phyloP scores from a whole-genome alignment of 176 grass and related monocot genomes.

The Oryza nivara region DNA sequence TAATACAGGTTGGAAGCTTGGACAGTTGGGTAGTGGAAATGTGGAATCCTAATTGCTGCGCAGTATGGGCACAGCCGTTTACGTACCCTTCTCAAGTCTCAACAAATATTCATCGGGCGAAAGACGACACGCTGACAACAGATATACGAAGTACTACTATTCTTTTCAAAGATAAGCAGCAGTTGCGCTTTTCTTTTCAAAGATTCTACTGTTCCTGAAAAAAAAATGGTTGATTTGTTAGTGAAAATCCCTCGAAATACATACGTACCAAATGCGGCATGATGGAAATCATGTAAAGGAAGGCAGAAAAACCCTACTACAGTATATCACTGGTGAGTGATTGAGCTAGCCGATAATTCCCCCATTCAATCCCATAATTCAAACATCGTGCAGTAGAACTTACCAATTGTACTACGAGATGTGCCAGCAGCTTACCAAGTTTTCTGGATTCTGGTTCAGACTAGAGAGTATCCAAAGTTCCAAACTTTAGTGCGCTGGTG shows the following conservation, averaged over 20 bases:
- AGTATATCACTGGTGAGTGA: neutral
- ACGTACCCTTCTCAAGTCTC: neutral
- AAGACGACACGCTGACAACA: neutral
- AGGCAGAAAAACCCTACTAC: neutral
- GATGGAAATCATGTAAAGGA: neutral
- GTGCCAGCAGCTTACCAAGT: neutral
- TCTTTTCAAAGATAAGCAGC: too few species aligned
- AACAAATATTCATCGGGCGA: neutral
- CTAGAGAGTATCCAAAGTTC: conserved; percentile 34
- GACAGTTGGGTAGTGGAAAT: neutral
- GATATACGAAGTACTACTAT: neutral
- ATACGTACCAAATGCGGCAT: neutral
- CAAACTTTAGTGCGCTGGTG: neutral
- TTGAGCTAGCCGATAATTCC: neutral
- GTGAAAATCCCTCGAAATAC: neutral
- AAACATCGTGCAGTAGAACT: neutral
- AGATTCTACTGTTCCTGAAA: neutral
- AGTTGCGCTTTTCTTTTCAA: neutral
- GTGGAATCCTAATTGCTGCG: conserved; percentile 27
- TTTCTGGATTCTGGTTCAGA: conserved; percentile 2
- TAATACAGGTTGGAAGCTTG: neutral
- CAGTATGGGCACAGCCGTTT: neutral
- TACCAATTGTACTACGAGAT: neutral
- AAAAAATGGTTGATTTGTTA: neutral
- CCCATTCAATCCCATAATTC: neutral